Percentiles rank a stretch among this genome's conserved stretches.
Conservation (phyloP, 257 asterid species). For the Orobanche coerulescens region DNA sequence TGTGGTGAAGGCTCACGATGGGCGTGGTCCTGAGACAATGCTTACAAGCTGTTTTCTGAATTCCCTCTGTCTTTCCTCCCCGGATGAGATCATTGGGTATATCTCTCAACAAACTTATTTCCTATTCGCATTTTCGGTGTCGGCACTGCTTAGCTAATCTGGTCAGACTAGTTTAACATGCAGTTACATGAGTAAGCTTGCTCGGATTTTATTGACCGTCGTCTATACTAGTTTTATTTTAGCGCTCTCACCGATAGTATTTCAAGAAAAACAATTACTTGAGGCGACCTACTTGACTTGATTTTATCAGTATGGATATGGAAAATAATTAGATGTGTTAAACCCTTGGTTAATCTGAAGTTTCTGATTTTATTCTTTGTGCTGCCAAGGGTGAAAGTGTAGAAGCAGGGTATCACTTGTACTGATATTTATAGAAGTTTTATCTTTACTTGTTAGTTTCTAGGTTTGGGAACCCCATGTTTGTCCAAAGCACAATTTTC, state of each 20-base stretch:
- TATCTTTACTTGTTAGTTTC: not conserved
- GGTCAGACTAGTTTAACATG: no score
- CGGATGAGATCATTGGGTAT: conserved; percentile 93
- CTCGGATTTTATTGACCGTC: no score
- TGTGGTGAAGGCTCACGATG: conserved; percentile 85
- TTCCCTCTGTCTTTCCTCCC: conserved; percentile 72
- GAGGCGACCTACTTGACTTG: not conserved
- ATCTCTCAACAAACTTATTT: conserved; percentile 8
- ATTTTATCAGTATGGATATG: not conserved
- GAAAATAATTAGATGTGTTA: not conserved
- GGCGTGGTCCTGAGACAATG: conserved; percentile 81
- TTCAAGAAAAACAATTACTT: not conserved
- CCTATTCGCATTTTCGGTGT: conserved; percentile 3
- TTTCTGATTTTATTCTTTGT: not conserved
- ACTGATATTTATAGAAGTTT: not conserved
- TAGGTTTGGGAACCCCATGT: not conserved
- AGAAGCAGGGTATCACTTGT: not conserved
- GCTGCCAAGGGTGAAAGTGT: not conserved
- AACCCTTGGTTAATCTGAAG: not conserved
- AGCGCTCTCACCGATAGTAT: not conserved
- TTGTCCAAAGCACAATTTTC: not conserved
- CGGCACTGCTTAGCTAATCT: no score
- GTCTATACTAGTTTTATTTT: no score
- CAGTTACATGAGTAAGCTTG: no score
- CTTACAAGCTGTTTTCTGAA: conserved; percentile 56